Base-by-base conservation (phyloP, 768 basidiomycete species). In the Clathrus columnatus region DNA sequence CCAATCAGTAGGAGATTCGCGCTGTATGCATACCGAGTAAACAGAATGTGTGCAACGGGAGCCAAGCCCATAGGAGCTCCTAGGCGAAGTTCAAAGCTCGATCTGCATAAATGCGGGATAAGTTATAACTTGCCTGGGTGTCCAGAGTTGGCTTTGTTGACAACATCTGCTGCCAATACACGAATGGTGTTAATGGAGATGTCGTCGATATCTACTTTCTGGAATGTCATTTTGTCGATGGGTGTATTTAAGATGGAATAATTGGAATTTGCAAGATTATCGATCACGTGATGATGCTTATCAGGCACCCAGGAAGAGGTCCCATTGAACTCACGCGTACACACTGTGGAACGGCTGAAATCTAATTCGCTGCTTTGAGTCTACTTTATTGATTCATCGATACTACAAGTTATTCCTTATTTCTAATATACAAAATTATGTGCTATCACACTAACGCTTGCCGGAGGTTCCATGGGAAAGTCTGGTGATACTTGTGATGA, bases 21-120 rank as follows among this genome's bases (percentile, higher is more conserved):
- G n/a, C 32, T 36, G 17, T 41, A 23, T n/a, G 48, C 69, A 28
- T 62, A 84, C 91, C 82, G 75, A 60, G 87, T 80, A 71, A 87
- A 91, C 14, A 92, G 78, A 54, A 91, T 73, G 61, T 91, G 88
- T 54, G 89, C 80, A 45, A 74, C 85, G 27, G 90, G 88, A 2
- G 90, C 90, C 87, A 93, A 81, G 61, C 91, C 92, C 91, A 95
- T 86, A 24, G 92, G 92, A 42, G 93, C 93, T 70, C 90, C 90
- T 87, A 62, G 8, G 53, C 26, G 23, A 51, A 56, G 44, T 63
- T 60, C 17, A 30, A 44, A 57, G 29, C 26, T 51, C 20, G 10
- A 11, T n/a, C 20, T 48, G 65, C 48, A 53, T 20, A 16, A 24
- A 10, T 18, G 26, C 27, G 14, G 20, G 30, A 43, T 41, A 7